These are phyloP conservation scores for Blastomyces parvus DNA, from an alignment of 2,329 filamentous ascomycete species.

Conservation along the genomic window DNA sequence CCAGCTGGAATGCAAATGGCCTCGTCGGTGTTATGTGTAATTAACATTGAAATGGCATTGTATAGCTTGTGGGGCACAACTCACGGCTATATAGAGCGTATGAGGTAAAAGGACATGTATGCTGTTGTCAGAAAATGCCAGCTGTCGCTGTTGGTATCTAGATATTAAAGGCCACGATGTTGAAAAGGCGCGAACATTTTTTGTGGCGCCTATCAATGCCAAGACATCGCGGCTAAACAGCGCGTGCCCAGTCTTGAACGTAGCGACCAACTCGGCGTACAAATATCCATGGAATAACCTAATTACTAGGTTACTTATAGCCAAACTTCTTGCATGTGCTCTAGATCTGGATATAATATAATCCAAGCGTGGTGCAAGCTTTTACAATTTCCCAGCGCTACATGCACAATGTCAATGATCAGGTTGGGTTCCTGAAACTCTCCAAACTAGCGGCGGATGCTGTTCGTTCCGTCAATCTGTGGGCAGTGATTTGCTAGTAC, in stretches of 20 bases:
- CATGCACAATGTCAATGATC: neutral
- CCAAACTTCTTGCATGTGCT: too few relatives aligned
- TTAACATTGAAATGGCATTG: slow-evolving; percentile 3
- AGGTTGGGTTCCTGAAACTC: neutral
- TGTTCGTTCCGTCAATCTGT: neutral
- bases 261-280: too few relatives aligned
- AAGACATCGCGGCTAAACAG: neutral
- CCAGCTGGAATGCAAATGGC: neutral
- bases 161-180: slow-evolving; percentile 1
- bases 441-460: neutral
- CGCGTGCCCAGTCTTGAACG: too few relatives aligned
- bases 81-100: neutral
- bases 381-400: too few relatives aligned
- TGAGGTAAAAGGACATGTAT: neutral
- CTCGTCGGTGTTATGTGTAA: slow-evolving; percentile 22
- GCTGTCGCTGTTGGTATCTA: neutral
- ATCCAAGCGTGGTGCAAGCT: neutral
- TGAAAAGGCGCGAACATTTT: neutral
- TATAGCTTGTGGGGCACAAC: neutral
- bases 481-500: neutral
- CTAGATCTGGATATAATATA: neutral
- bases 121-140: slow-evolving; percentile 7
- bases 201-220: neutral
- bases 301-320: too few relatives aligned
- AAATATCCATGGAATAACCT: too few relatives aligned